Evolutionary conservation across 129 eudicot genomes (phyloP), one percentile per base, ranked within the genome.

Genomic region (Helianthus tuberosus): DNA sequence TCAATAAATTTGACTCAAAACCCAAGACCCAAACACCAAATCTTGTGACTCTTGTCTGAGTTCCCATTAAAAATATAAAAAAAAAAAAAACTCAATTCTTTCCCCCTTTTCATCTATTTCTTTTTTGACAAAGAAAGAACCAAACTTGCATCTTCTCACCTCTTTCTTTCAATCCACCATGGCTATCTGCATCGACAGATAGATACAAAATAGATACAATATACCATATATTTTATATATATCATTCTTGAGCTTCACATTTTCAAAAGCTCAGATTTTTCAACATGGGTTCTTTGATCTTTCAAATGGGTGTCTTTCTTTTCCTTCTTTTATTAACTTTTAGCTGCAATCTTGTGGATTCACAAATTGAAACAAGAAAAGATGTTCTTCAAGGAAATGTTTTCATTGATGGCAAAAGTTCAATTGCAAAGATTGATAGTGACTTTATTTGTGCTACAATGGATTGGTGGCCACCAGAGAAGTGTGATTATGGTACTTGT

Each of bases 391-490:
- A 76, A 67, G 95, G 88, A 48, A 80, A 3, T 14, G 90, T 73
- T 52, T 71, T 79, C 15, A 84, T 91, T 43, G 86, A 88, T 76
- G 96, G 90, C 44, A 78, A 39, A 57, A 70, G 23, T 44, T 50
- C 84, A 64, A 89, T 93, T 79, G 96, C 82, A 53, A 77, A 38
- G 71, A 89, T 74, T 35, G 96, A 93, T 59, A 81, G 65, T 23
- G 82, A 95, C 78, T 95, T 83, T 69, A 77, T 95, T 11, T 95
- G 99, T 82, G 94, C 96, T 6, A 95, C 99, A 1, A 46, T 95
- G 82, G 99, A 95, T 76, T 94, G 99, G 99, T 94, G 99, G 99
- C 99, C 99, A 52, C 96, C 97, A 64, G 96, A 91, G 79, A 94
- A 94, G 82, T 94, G 99, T 85, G 97, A 94, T 72, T 91, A 88